Percentiles rank a stretch among this genome's conserved stretches.
phyloP scores from a whole-genome alignment of 345 rosid species.

The Erysimum cheiranthoides region DNA sequence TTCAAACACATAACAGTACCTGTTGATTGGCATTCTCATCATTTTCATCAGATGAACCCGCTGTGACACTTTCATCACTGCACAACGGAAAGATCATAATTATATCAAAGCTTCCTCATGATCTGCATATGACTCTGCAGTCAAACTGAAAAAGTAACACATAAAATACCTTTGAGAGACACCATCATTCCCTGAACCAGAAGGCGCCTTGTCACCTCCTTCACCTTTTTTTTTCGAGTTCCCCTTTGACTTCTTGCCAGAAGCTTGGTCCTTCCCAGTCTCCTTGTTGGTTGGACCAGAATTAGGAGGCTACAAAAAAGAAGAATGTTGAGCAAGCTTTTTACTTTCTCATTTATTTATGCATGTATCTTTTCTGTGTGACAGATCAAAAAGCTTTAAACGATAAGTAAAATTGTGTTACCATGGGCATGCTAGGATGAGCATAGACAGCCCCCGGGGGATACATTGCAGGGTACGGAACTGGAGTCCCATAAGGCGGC shows the following conservation, averaged over 20 bases:
- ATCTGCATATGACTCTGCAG: background rate
- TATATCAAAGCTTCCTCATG: constrained; percentile 14
- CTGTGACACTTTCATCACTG: constrained; percentile 92
- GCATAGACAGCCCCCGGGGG: constrained; percentile 92
- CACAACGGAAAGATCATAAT: constrained; percentile 39
- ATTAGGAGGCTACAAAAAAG: constrained; percentile 57
- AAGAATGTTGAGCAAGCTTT: constrained; percentile 2
- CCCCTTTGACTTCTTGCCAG: constrained; percentile 73
- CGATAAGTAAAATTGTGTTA: constrained; percentile 34
- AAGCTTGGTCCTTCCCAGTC: constrained; percentile 60
- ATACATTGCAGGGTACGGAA: constrained; percentile 91
- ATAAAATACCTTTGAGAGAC: constrained; percentile 72
- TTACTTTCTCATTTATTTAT: background rate
- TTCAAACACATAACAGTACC: constrained; percentile 48
- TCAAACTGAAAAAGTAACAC: background rate
- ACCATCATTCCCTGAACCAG: constrained; percentile 92
- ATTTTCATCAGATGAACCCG: constrained; percentile 87
- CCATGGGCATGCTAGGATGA: constrained; percentile 83
- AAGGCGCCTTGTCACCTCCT: constrained; percentile 66
- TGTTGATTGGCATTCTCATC: constrained; percentile 72
- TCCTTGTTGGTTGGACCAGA: constrained; percentile 56
- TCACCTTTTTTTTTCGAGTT: constrained; percentile 61
- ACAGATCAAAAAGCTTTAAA: background rate
- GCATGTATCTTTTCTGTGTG: background rate
- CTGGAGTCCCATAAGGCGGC: constrained; percentile 90